phyloP scores from a whole-genome alignment of 1,284 basidiomycete species.

The Entoloma clypeatum region DNA sequence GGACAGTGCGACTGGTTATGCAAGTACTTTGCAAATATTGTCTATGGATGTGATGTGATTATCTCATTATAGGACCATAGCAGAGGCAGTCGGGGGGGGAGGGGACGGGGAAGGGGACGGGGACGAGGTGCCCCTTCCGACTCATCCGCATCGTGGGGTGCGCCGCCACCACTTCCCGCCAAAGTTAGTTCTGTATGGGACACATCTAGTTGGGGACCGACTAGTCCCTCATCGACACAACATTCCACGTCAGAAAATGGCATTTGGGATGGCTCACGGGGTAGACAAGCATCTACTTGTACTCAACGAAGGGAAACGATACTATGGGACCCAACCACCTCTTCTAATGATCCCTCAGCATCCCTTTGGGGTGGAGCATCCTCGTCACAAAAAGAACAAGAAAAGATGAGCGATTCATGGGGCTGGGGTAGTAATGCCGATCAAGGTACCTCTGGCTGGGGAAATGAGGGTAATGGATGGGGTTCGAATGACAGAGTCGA shows the following conservation, averaged over 20 bases:
- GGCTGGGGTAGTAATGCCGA: slow-evolving; percentile 1
- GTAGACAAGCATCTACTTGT: no score
- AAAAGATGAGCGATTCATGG: background rate
- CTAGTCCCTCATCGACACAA: no score
- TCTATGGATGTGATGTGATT: background rate
- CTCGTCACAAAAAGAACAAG: no score
- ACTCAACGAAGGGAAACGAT: no score
- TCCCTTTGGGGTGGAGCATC: no score
- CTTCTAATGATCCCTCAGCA: no score
- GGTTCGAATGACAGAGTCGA: background rate
- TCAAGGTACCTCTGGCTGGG: slow-evolving; percentile 7
- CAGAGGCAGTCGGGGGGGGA: slow-evolving; percentile 7
- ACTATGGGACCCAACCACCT: no score
- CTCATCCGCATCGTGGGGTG: slow-evolving; percentile 6
- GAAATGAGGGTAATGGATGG: slow-evolving; percentile 3
- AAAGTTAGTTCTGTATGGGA: slow-evolving; percentile 2
- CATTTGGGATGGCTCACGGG: no score
- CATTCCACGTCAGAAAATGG: no score
- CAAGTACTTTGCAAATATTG: slow-evolving; percentile 2
- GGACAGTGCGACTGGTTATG: slow-evolving; percentile 12
- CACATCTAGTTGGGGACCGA: no score
- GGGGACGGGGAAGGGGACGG: slow-evolving; percentile 6
- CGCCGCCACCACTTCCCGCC: background rate
- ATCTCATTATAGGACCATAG: slow-evolving; percentile 4
- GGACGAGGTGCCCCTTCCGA: slow-evolving; percentile 2